Percentiles rank a stretch among this genome's conserved stretches.
Evolutionary conservation across 768 basidiomycete species (phyloP).

Genomic region (Dacryopinax primogenitus): DNA sequence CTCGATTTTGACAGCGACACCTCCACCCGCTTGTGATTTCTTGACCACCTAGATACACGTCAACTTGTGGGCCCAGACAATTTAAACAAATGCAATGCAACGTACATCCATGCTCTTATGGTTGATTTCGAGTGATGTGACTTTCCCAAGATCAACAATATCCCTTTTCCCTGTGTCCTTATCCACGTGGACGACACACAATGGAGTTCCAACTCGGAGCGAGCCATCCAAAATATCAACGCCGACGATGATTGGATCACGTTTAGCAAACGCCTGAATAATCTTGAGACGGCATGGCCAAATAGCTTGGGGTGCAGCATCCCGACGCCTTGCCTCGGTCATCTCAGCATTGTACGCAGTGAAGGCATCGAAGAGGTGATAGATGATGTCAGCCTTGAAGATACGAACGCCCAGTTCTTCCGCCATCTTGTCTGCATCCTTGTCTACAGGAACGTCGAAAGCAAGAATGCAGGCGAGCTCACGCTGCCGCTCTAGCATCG

Average conservation of each 20-base stretch:
- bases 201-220: slow-evolving; percentile 79
- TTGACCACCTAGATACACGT: slow-evolving; percentile 57
- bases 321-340: slow-evolving; percentile 76
- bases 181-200: slow-evolving; percentile 91
- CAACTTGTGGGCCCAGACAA: neutral
- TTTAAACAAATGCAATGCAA: neutral
- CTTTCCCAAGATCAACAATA: slow-evolving; percentile 82
- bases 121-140: slow-evolving; percentile 95
- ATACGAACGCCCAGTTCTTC: slow-evolving; percentile 88
- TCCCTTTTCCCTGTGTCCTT: slow-evolving; percentile 79
- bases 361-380: slow-evolving; percentile 94
- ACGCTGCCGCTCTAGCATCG: slow-evolving; percentile 92
- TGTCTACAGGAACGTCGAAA: slow-evolving; percentile 92
- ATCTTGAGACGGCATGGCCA: slow-evolving; percentile 92
- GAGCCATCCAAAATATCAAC: slow-evolving; percentile 92
- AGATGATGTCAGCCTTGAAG: slow-evolving; percentile 98
- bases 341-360: slow-evolving; percentile 88
- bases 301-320: slow-evolving; percentile 87
- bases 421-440: slow-evolving; percentile 79
- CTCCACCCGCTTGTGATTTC: slow-evolving; percentile 85
- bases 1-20: slow-evolving; percentile 97
- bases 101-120: slow-evolving; percentile 75
- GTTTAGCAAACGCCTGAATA: slow-evolving; percentile 89
- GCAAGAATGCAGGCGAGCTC: slow-evolving; percentile 91
- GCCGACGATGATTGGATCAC: slow-evolving; percentile 94